Evolutionary conservation across 768 basidiomycete species (phyloP).

Genomic region (Auricularia sp.): DNA sequence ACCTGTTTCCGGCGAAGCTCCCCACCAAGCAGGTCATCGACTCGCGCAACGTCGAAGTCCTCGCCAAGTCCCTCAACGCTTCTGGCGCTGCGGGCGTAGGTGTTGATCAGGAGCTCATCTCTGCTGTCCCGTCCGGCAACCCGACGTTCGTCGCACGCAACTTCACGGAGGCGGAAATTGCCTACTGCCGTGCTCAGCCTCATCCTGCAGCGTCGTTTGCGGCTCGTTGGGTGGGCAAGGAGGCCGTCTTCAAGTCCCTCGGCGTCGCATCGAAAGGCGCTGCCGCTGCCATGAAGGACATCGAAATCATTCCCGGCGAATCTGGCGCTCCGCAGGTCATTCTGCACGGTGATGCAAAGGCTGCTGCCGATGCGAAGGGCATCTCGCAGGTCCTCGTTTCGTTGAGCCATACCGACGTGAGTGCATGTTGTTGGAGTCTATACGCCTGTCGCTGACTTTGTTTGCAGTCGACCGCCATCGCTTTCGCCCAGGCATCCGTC

Average conservation of each 20-base stretch:
- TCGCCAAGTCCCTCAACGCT: constrained; percentile 44
- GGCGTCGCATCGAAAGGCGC: constrained; percentile 87
- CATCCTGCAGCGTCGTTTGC: constrained; percentile 86
- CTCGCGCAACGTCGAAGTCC: constrained; percentile 54
- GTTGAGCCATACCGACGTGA: constrained; percentile 75
- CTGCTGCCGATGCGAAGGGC: constrained; percentile 60
- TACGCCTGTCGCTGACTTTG: constrained; percentile 35
- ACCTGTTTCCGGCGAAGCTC: constrained; percentile 63
- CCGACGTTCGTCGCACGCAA: constrained; percentile 82
- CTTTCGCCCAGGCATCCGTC: constrained; percentile 68
- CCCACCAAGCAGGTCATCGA: constrained; percentile 43
- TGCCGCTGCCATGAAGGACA: constrained; percentile 91
- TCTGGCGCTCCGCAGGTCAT: constrained; percentile 71
- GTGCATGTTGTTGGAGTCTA: constrained; percentile 11
- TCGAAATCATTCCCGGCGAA: constrained; percentile 79
- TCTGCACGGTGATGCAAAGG: constrained; percentile 72
- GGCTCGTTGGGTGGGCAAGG: constrained; percentile 95
- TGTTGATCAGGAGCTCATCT: constrained; percentile 89
- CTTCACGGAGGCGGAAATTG: constrained; percentile 82
- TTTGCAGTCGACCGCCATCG: constrained; percentile 40
- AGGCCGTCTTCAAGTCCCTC: constrained; percentile 93
- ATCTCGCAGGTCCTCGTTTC: constrained; percentile 72
- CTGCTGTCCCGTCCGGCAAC: constrained; percentile 83
- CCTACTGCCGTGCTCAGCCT: constrained; percentile 81
- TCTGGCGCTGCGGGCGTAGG: constrained; percentile 64